Conservation (phyloP, 805 yeast genomes). For the Ogataea parapolymorpha region DNA sequence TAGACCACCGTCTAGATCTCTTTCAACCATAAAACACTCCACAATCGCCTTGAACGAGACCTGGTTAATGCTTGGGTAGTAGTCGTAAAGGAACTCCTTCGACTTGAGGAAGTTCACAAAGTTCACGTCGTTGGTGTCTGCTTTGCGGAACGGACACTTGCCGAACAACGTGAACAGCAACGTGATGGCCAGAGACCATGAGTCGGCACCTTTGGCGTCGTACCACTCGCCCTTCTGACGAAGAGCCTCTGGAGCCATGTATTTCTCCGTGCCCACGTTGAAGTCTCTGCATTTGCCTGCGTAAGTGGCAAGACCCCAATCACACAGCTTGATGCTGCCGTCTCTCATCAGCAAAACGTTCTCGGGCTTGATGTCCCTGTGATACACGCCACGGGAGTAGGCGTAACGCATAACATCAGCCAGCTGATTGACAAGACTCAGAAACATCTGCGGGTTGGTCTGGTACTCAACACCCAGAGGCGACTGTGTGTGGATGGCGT, state of each 20-base stretch:
- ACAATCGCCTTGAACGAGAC: slow-evolving; percentile 41
- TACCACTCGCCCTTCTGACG: slow-evolving; percentile 25
- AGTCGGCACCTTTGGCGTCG: slow-evolving; percentile 47
- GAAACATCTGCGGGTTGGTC: slow-evolving; percentile 23
- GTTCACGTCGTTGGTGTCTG: slow-evolving; percentile 38
- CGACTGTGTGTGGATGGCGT: slow-evolving; percentile 40
- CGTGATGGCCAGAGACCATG: slow-evolving; percentile 55
- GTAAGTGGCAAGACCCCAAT: slow-evolving; percentile 66
- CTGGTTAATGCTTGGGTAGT: slow-evolving; percentile 44
- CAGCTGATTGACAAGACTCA: slow-evolving; percentile 45
- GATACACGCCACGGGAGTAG: slow-evolving; percentile 59
- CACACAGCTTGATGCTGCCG: slow-evolving; percentile 61
- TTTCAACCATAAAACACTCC: slow-evolving; percentile 39
- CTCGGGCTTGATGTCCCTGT: slow-evolving; percentile 74
- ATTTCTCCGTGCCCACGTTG: slow-evolving; percentile 56
- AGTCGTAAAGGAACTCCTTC: slow-evolving; percentile 43
- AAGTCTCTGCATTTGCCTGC: slow-evolving; percentile 31
- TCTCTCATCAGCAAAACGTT: slow-evolving; percentile 52
- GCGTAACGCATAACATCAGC: slow-evolving; percentile 49
- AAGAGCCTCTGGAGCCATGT: slow-evolving; percentile 54
- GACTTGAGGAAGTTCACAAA: slow-evolving; percentile 41
- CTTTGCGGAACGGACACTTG: slow-evolving; percentile 48
- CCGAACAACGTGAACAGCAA: slow-evolving; percentile 49
- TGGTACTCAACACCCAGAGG: slow-evolving; percentile 26
- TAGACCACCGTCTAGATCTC: slow-evolving; percentile 38